These are phyloP conservation scores for Saxispiralis lemnorum DNA, from an alignment of 495 filamentous ascomycete species.

Conservation along the genomic window DNA sequence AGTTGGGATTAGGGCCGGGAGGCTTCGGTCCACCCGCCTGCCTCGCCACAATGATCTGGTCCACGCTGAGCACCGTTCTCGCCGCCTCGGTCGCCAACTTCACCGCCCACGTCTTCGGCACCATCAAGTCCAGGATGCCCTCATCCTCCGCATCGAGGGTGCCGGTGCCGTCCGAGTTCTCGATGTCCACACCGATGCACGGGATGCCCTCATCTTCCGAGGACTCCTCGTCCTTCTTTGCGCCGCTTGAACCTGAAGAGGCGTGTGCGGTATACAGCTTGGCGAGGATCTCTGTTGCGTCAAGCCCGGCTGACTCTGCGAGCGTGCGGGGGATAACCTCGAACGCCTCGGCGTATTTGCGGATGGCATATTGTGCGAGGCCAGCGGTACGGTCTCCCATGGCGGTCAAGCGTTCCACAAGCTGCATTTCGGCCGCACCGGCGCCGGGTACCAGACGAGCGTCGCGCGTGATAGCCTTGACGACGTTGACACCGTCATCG, in stretches of 20 bases:
- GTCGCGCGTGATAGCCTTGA: constrained; percentile 95
- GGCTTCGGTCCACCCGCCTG: constrained; percentile 96
- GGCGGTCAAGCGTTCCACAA: constrained; percentile 76
- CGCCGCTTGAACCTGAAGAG: constrained; percentile 2
- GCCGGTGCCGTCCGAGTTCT: constrained; percentile 62
- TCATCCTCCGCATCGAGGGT: constrained; percentile 76
- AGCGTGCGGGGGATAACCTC: constrained; percentile 88
- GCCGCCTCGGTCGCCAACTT: constrained; percentile 89
- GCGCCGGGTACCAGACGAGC: constrained; percentile 81
- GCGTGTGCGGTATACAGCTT: constrained; percentile 74
- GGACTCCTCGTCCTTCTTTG: constrained; percentile 24
- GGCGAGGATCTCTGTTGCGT: constrained; percentile 86
- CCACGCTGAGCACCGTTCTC: constrained; percentile 84
- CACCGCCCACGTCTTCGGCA: constrained; percentile 88
- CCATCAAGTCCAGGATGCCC: constrained; percentile 80
- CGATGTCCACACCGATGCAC: constrained; percentile 84
- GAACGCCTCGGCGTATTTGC: constrained; percentile 94
- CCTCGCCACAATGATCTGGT: constrained; percentile 97
- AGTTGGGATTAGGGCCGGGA: constrained; percentile 85
- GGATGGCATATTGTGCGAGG: constrained; percentile 83
- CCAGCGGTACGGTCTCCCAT: constrained; percentile 84
- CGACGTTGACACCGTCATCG: constrained; percentile 95
- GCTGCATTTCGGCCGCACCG: constrained; percentile 87
- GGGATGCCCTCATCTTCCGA: constrained; percentile 53
- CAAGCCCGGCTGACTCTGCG: constrained; percentile 84